Base-by-base conservation (phyloP, 805 yeast species). In the Blastobotrys robertii region DNA sequence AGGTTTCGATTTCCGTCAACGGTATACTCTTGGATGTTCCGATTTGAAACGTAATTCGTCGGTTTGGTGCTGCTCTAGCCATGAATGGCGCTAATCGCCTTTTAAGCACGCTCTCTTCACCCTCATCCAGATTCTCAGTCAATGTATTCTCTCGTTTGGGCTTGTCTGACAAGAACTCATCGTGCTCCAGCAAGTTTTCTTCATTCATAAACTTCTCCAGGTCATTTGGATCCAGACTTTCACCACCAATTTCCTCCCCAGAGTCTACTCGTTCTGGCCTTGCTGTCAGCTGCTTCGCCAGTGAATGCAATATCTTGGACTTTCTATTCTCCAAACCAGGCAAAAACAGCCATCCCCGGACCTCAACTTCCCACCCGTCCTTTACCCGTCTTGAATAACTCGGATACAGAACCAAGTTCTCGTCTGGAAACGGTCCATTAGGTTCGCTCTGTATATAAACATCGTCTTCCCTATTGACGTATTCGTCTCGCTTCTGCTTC, bases 281-380 rank as follows among this genome's bases (percentile, higher is more conserved):
- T 12, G 34, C 3, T 3, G 14, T 12, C 13, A 12, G 34, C 58
- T 84, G 86, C 46, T 76, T 75, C 2, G 86, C 84, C 36, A 86
- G 61, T 0, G 86, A 71, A 15, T 82, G 58, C 29, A 88, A 66
- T 36, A 88, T 58, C 45, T 79, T 66, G 59, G 86, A 85, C 54
- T 81, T 85, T 34, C 94, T 67, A 28, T 74, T 72, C 68, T 77
- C 73, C 7, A 72, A 66, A 1, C 94, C 94, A 0, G 87, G 85
- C 34, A 83, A 69, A 42, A 55, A 71, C 22, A 82, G 64, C 73
- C 83, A 76, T 5, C 96, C 95, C 36, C 84, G 70, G 2, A 88
- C 75, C 30, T 77, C 76, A 1, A 81, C 73, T 33, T 73, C 72
- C 49, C 67, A 76, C 6, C 54, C 54, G 8, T 53, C 57, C 13